Base-by-base conservation (phyloP, 2,329 filamentous ascomycete species). In the Penicillium capsulatum region DNA sequence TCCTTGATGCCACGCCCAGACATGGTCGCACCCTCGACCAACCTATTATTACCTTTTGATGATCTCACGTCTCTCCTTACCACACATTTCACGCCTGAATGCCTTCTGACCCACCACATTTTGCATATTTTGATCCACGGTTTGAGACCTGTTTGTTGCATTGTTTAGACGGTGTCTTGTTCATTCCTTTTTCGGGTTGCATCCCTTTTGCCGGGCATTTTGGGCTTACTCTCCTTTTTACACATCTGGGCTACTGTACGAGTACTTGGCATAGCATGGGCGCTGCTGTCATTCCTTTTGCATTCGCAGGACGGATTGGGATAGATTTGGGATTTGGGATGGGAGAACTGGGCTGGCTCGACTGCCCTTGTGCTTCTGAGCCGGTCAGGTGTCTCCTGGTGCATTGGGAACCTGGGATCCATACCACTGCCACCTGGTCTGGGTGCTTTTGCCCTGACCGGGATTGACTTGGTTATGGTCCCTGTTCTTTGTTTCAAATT, bases 201-300 rank as follows among this genome's bases (percentile, higher is more conserved):
- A 57, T 59, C 38, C 6, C 11, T 14, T 34, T 42, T 44, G 31
- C 47, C 30, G 52, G 57, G 57, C 60, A 63, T 62, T 59, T 47
- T 48, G 50, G 52, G 49, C 27, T 58, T 53, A 36, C 59, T 53
- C 53, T 61, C 59, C 57, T 58, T 61, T 50, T 38, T 24, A 39
- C 26, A 40, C 36, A 46, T 40, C 48, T 55, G 52, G 55, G 57
- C 51, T 54, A 47, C 45, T 64, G 61, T 64, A 63, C 44, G 52
- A 60, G 40, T 55, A 63, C 44, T 47, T 56, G 47, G 59, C 60
- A 63, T 63, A 58, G 57, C 54, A 57, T 52, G 54, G 52, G 52
- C 50, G 59, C 58, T 61, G 59, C 61, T 54, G 57, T 63, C 61
- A 52, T 61, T 64, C 61, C 59, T 62, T 61, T 54, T 53, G 44